A percentile compares a stretch with the other conserved stretches of the same genome.
Conservation (phyloP, 306 rosid species). For the Begonia masoniana region DNA sequence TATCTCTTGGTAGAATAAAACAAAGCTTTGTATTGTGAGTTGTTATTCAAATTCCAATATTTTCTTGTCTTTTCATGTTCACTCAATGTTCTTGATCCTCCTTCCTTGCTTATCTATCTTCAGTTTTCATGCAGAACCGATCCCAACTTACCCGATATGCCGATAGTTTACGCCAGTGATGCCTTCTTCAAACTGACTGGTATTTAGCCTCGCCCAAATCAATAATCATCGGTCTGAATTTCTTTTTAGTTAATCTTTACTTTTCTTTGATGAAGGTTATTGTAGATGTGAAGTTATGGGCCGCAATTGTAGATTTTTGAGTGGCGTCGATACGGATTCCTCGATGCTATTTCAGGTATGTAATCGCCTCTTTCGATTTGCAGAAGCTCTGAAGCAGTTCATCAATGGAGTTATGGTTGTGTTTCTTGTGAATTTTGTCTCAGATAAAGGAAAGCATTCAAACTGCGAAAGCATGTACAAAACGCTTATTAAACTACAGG, state of each 20-base stretch:
- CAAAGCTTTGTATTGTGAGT: slow-evolving; percentile 99
- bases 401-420: slow-evolving; percentile 6
- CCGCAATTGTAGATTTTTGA: slow-evolving; percentile 71
- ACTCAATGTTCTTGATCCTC: slow-evolving; percentile 17
- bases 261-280: slow-evolving; percentile 42
- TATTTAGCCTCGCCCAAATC: slow-evolving; percentile 8
- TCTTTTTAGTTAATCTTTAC: no score
- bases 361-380: background rate
- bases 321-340: slow-evolving; percentile 58
- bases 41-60: slow-evolving; percentile 20
- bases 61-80: background rate
- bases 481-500: slow-evolving; percentile 97
- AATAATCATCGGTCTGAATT: no score
- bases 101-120: slow-evolving; percentile 18
- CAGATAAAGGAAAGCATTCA: slow-evolving; percentile 76
- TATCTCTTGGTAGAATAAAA: slow-evolving; percentile 99
- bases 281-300: slow-evolving; percentile 70
- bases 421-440: slow-evolving; percentile 14
- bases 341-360: slow-evolving; percentile 43
- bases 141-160: slow-evolving; percentile 70
- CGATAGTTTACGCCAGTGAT: slow-evolving; percentile 84
- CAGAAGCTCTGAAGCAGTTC: background rate
- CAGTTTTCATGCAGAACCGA: slow-evolving; percentile 61
- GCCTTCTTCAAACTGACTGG: slow-evolving; percentile 90
- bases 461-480: slow-evolving; percentile 66